Evolutionary conservation across 768 basidiomycete species (phyloP).

Genomic region (Filobasidium floriforme): DNA sequence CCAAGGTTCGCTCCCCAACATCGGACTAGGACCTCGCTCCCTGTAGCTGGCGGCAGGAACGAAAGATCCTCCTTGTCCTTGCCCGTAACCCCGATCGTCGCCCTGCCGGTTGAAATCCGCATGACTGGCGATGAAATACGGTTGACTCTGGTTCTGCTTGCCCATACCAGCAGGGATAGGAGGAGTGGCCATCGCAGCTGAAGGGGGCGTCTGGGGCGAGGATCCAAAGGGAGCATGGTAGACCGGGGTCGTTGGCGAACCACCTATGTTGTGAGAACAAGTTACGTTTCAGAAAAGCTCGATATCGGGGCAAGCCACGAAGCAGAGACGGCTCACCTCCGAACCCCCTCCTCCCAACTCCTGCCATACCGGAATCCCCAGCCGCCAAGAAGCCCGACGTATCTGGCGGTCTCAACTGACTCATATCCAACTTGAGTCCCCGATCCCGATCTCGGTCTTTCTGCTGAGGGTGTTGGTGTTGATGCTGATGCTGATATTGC

Average conservation of each 20-base stretch:
- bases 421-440: constrained; percentile 1
- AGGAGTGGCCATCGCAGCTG: constrained; percentile 4
- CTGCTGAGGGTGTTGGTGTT: constrained; percentile 14
- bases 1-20: not conserved
- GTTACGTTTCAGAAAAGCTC: not conserved
- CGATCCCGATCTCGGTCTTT: not conserved
- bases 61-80: not conserved
- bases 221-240: not conserved
- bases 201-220: constrained; percentile 11
- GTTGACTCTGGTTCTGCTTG: constrained; percentile 13
- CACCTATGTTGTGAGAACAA: constrained; percentile 10
- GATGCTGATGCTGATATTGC: constrained; percentile 26
- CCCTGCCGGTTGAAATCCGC: constrained; percentile 4
- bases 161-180: not conserved
- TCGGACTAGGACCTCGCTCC: not conserved
- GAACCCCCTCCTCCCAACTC: constrained; percentile 78
- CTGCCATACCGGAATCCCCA: constrained; percentile 60
- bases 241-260: constrained; percentile 11
- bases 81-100: not conserved
- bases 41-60: not conserved
- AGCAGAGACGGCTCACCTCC: constrained; percentile 54
- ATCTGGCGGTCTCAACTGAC: not conserved
- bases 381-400: constrained; percentile 18
- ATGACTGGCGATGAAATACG: constrained; percentile 19
- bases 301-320: not conserved